Evolutionary conservation across 73 alveolate genomes (phyloP).

Genomic region (Paramecium octaurelia): DNA sequence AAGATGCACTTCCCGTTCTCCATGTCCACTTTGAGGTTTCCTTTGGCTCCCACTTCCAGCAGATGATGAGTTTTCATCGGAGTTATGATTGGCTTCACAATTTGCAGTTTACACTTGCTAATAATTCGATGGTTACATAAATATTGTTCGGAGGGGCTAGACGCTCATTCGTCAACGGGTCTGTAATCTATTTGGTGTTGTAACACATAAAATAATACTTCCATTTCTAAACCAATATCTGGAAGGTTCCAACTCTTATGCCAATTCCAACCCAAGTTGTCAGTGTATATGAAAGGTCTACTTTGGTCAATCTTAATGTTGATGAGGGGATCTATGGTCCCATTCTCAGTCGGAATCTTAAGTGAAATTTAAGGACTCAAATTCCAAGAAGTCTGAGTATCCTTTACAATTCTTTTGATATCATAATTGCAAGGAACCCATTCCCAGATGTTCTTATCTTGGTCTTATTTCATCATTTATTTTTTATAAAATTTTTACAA

Average conservation of each 20-base stretch:
- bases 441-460: slow-evolving; percentile 54
- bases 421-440: slow-evolving; percentile 57
- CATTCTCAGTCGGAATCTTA: slow-evolving; percentile 32
- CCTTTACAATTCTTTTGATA: slow-evolving; percentile 39
- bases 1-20: slow-evolving; percentile 68
- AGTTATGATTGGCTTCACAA: slow-evolving; percentile 35
- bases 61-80: slow-evolving; percentile 56
- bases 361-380: slow-evolving; percentile 47
- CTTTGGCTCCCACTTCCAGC: slow-evolving; percentile 71
- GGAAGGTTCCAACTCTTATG: slow-evolving; percentile 77
- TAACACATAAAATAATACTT: background rate
- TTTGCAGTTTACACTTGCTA: background rate
- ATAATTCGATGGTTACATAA: background rate
- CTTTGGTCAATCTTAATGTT: slow-evolving; percentile 32
- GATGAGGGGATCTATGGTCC: slow-evolving; percentile 41
- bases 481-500: background rate
- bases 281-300: slow-evolving; percentile 36
- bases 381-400: slow-evolving; percentile 55
- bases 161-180: slow-evolving; percentile 63
- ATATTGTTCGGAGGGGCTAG: slow-evolving; percentile 70
- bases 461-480: background rate
- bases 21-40: slow-evolving; percentile 63
- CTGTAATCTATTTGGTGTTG: slow-evolving; percentile 26
- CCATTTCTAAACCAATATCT: slow-evolving; percentile 63
- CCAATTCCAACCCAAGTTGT: slow-evolving; percentile 70